Base-by-base conservation (phyloP, 352 stramenopile species). In the Globisporangium solare region DNA sequence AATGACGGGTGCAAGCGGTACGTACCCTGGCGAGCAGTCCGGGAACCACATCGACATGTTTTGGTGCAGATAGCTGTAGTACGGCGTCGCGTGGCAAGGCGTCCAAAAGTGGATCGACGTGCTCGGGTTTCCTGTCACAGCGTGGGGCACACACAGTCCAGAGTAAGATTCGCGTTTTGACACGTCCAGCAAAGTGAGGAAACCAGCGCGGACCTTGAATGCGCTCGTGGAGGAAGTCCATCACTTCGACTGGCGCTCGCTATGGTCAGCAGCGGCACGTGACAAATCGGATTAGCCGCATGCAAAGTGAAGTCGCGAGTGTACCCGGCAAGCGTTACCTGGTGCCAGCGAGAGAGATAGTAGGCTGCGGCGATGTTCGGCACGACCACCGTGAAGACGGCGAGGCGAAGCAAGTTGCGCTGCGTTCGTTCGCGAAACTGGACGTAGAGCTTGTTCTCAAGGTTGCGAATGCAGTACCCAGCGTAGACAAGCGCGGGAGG, bases 1-100 rank as follows among this genome's bases (percentile, higher is more conserved):
- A 27, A 2, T 27, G 24, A 27, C 24, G 2, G 24, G 24, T 35
- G 39, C 17, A n/a, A 51, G 20, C n/a, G 50, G 13, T n/a, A 47
- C 73, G 40, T 84, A 94, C 84, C 10, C 58, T 54, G 86, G 86
- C 4, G 86, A 89, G 51, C 86, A 95, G 37, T 92, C 81, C 0
- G 85, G 83, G 59, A 93, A 95, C 78, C 86, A 93, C 76, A 93
- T 88, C 20, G 83, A 79, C 3, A 88, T 66, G 43, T 93, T 93
- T 14, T 77, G 70, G 56, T 95, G 86, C 47, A 95, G 59, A 54
- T 89, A 88, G 64, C 82, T 94, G 74, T 90, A 95, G 64, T 92
- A 94, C 6, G 86, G 86, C 31, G 86, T 95, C 41, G 82, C 81
- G 58, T 95, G 86, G 48, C 86, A 95, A 13, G 82, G 71, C 41